A percentile compares a stretch with the other conserved stretches of the same genome.
Evolutionary conservation across 371 early-diverging fungal genomes (phyloP).

Genomic region (Blastocladiella emersonii): DNA sequence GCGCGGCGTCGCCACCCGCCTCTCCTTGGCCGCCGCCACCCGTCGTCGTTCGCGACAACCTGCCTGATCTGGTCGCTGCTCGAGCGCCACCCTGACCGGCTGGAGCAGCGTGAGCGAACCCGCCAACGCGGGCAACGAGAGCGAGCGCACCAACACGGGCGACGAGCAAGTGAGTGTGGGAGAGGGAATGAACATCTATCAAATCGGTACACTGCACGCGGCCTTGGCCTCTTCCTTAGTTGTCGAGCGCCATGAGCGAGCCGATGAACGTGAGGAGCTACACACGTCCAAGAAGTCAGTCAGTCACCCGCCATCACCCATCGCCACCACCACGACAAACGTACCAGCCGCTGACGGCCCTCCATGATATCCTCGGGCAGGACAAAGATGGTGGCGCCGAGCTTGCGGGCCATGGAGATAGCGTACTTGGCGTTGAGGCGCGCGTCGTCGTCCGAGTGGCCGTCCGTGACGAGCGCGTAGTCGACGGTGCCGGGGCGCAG

Average conservation of each 20-base stretch:
- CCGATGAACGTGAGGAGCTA: slow-evolving; percentile 82
- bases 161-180: too few relatives aligned
- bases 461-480: slow-evolving; percentile 65
- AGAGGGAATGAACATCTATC: too few relatives aligned
- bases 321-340: slow-evolving; percentile 26
- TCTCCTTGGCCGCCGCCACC: too few relatives aligned
- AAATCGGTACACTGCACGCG: too few relatives aligned
- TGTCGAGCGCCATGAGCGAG: slow-evolving; percentile 64
- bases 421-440: slow-evolving; percentile 87
- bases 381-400: slow-evolving; percentile 95
- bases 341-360: slow-evolving; percentile 76
- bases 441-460: slow-evolving; percentile 67
- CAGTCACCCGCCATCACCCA: slow-evolving; percentile 79
- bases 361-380: slow-evolving; percentile 94
- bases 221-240: too few relatives aligned
- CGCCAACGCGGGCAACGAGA: too few relatives aligned
- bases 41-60: too few relatives aligned
- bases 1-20: too few relatives aligned
- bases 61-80: too few relatives aligned
- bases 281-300: slow-evolving; percentile 21
- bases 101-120: too few relatives aligned
- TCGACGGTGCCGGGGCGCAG: slow-evolving; percentile 82
- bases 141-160: too few relatives aligned
- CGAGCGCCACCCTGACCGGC: too few relatives aligned
- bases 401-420: slow-evolving; percentile 91